Percentiles rank a stretch among this genome's conserved stretches.
These are phyloP conservation scores for Viridothelium virens DNA, from an alignment of 495 filamentous ascomycete genomes.

Conservation along the genomic window DNA sequence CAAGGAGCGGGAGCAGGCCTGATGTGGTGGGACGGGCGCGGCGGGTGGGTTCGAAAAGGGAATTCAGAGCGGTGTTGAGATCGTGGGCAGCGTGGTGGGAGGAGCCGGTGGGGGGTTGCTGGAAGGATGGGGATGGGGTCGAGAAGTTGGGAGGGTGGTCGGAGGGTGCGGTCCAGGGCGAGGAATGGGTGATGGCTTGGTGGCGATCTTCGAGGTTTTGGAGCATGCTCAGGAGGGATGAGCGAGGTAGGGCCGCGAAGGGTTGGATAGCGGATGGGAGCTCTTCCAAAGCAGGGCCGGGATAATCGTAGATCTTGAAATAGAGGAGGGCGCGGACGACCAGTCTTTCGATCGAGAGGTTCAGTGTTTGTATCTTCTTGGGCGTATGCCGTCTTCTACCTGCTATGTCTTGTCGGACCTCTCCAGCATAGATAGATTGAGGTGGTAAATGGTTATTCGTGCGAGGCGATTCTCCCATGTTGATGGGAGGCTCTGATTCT, in stretches of 20 bases:
- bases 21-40: neutral
- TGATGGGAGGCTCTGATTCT: constrained; percentile 23
- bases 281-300: constrained; percentile 49
- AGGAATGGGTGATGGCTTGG: neutral
- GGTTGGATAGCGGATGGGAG: constrained; percentile 43
- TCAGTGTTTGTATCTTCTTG: constrained; percentile 29
- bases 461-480: constrained; percentile 26
- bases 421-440: constrained; percentile 31
- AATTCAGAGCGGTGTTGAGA: neutral
- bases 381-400: constrained; percentile 18
- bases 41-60: neutral
- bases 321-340: neutral
- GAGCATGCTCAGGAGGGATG: neutral
- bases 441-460: constrained; percentile 25
- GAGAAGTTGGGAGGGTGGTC: neutral
- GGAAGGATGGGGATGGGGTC: neutral
- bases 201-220: neutral
- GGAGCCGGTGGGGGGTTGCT: neutral
- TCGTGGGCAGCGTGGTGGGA: neutral
- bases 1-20: too few species aligned
- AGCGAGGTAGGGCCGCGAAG: neutral
- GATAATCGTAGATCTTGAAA: constrained; percentile 42
- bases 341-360: constrained; percentile 26
- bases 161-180: constrained; percentile 14
- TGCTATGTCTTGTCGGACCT: constrained; percentile 18